Percentiles rank a stretch among this genome's conserved stretches.
Conservation (phyloP, 1,139 yeast species). For the Pichia sp. region DNA sequence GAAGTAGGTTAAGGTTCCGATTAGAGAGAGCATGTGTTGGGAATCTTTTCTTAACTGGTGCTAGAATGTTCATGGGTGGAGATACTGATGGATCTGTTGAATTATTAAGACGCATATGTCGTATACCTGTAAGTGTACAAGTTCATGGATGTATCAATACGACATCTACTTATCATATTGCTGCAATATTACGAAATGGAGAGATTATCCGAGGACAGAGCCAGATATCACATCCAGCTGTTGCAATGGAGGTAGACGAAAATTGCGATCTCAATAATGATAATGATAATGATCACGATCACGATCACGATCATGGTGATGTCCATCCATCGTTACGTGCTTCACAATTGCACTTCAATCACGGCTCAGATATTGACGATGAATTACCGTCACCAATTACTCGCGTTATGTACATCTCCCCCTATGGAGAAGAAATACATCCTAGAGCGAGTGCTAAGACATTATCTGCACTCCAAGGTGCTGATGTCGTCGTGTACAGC, state of each 20-base stretch:
- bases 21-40: slow-evolving; percentile 56
- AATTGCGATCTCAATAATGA: not conserved
- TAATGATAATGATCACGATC: no score
- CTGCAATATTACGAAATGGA: slow-evolving; percentile 68
- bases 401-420: no score
- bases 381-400: no score
- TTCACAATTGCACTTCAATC: no score
- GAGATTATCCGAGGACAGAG: slow-evolving; percentile 85
- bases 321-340: no score
- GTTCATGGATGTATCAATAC: slow-evolving; percentile 73
- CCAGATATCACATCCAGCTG: slow-evolving; percentile 78
- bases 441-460: slow-evolving; percentile 71
- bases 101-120: slow-evolving; percentile 58
- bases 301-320: no score
- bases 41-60: slow-evolving; percentile 76
- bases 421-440: slow-evolving; percentile 71
- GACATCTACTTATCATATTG: slow-evolving; percentile 80
- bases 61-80: slow-evolving; percentile 65
- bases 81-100: slow-evolving; percentile 79
- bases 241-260: no score
- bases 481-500: slow-evolving; percentile 62
- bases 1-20: slow-evolving; percentile 37
- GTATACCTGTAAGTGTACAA: slow-evolving; percentile 45
- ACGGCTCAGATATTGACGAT: no score
- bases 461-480: slow-evolving; percentile 39